Conservation (phyloP, 176 grass and related monocot species). For the Lolium multiflorum region DNA sequence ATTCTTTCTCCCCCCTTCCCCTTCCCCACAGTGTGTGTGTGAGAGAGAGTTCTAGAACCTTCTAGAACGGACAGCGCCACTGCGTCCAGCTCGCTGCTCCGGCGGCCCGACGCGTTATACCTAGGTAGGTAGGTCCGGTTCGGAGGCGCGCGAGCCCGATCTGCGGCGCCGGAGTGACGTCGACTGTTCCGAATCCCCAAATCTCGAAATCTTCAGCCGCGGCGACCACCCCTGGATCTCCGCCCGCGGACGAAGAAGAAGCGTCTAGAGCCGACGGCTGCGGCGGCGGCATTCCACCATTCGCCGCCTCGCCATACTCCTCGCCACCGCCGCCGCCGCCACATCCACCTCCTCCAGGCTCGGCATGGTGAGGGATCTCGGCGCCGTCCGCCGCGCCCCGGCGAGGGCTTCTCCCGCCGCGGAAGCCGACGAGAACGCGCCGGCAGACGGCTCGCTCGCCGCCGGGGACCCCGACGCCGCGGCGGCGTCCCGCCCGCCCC, state of each 20-base stretch:
- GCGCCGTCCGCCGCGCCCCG: conserved; percentile 44
- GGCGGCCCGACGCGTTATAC: neutral
- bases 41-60: conserved; percentile 32
- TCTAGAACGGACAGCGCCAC: conserved; percentile 6
- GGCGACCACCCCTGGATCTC: neutral
- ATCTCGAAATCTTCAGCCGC: conserved; percentile 29
- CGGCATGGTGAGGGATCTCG: conserved; percentile 74
- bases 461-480: neutral
- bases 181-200: neutral
- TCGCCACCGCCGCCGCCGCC: conserved; percentile 48
- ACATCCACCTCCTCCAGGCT: conserved; percentile 32
- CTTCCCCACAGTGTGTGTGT: neutral
- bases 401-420: conserved; percentile 43
- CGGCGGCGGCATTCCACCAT: conserved; percentile 34
- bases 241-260: neutral
- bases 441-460: conserved; percentile 15
- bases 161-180: neutral
- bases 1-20: neutral
- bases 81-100: neutral
- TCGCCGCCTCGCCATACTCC: conserved; percentile 49
- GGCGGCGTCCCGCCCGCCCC: conserved; percentile 6
- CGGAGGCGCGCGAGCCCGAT: neutral
- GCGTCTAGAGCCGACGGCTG: neutral
- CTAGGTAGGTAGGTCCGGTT: neutral
- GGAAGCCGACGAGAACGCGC: conserved; percentile 64